Base-by-base conservation (phyloP, 352 stramenopile species). In the Pythium periplocum region DNA sequence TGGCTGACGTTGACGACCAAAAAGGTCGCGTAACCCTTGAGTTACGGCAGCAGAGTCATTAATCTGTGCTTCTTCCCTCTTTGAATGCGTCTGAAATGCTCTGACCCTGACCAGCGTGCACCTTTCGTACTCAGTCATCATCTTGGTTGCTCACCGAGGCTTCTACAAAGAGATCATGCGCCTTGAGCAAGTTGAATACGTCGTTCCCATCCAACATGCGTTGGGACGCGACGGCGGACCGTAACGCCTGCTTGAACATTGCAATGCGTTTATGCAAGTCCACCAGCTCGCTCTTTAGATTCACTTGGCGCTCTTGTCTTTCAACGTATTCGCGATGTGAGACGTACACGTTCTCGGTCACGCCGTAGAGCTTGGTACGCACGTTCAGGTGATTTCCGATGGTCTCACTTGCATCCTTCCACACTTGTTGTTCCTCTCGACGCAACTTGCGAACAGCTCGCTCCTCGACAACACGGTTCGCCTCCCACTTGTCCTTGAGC, bases 301-400 rank as follows among this genome's bases (percentile, higher is more conserved):
- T 59, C 10, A 10, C n/a, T 0, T 76, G 65, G n/a, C 62, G 64
- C 47, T 68, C 61, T 46, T 75, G 54, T 4, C 73, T 70, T 51
- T 78, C 55, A 4, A 53, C 11, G 5, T 62, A 61, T 48, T 86
- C 75, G n/a, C 59, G 64, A 48, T 74, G 64, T n/a, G 73, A 77
- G 12, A 75, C 51, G 63, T 88, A 88, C 41, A 88, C 75, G 42
- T 76, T 86, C 57, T 88, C 78, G 5, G 75, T 83, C 39, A 88
- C 75, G 38, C 78, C 78, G 51, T 83, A 86, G 34, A 88, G 65
- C 44, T 83, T 79, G 32, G 64, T 60, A 1, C 67, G 62, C 37
- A 83, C 64, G 6, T 11, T 48, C 32, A 71, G 71, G 42, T 76
- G 61, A 37, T 83, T 83, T 11, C 42, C 73, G 2, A 86, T 62